Evolutionary conservation across 345 rosid species (phyloP), one percentile per base, ranked within the genome.

Genomic region (Eucalyptus urophylla): DNA sequence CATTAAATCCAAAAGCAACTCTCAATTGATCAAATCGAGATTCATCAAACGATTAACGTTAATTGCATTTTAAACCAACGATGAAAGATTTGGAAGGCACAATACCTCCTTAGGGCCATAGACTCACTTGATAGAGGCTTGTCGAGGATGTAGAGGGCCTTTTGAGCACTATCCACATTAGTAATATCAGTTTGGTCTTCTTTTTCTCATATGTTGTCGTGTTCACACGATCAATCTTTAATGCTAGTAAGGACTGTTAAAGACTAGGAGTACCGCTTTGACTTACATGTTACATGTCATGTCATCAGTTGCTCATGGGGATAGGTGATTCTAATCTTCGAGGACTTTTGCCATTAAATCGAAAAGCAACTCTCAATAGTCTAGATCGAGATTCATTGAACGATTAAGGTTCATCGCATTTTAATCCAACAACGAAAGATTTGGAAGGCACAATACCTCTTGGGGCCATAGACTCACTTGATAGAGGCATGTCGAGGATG

Each of bases 301-400:
- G 29, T 24, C 62, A 56, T 56, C 4, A 53, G 3, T 14, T 14
- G 9, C 2, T 51, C 60, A 54, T 8, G 11, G 60, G 60, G 60
- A 56, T 56, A 21, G 19, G 76, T 8, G 37, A 65, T 14, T 65
- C 19, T n/a, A 56, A 56, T 29, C 31, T 62, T 6, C 0, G 33
- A 1, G 69, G 17, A 27, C 69, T 65, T 65, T 65, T 17, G 9
- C 5, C 76, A 15, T 65, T 15, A 8, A 8, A 65, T n/a, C 21
- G 11, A 65, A 65, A n/a, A 65, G 76, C 37, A 65, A 65, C 17
- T 65, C 76, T n/a, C 37, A 2, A n/a, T 7, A 8, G 21, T 14
- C 8, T 21, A n/a, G 3, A n/a, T n/a, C 3, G 3, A 65, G 5
- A n/a, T 14, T 14, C 19, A 14, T 14, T 10, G 1, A n/a, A 65